phyloP scores from a whole-genome alignment of 2,329 filamentous ascomycete genomes.

The Fusarium xylarioides region DNA sequence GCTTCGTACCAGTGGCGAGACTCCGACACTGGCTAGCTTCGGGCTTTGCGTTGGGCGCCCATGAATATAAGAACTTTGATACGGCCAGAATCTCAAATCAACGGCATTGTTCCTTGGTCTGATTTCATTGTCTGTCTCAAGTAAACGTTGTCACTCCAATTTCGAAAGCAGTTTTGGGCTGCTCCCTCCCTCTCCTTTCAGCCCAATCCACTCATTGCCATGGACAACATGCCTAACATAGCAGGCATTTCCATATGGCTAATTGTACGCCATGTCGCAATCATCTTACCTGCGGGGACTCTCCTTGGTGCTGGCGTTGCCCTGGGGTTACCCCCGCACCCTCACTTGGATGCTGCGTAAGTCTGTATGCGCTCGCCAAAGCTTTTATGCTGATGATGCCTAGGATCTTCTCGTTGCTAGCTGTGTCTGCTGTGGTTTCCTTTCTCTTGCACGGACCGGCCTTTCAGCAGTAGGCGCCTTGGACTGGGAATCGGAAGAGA shows the following conservation, averaged over 20 bases:
- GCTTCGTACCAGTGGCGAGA: background rate
- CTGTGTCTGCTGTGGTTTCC: conserved; percentile 18
- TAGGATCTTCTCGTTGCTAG: conserved; percentile 23
- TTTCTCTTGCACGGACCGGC: conserved; percentile 16
- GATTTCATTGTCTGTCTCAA: background rate
- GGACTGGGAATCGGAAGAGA: background rate
- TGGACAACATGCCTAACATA: background rate
- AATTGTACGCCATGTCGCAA: background rate
- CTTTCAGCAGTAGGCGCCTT: conserved; percentile 31
- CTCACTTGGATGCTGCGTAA: conserved; percentile 28
- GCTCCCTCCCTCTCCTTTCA: background rate
- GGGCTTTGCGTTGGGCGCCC: background rate
- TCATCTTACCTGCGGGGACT: conserved; percentile 23
- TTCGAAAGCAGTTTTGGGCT: background rate
- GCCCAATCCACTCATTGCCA: background rate
- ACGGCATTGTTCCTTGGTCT: background rate
- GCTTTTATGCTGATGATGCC: conserved; percentile 12
- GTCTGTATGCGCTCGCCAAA: background rate
- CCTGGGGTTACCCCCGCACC: conserved; percentile 20
- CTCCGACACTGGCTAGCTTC: background rate
- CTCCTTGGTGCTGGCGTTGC: conserved; percentile 29
- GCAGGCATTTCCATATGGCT: background rate
- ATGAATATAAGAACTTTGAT: conserved; percentile 17
- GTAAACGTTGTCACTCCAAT: background rate
- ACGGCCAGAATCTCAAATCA: background rate